Evolutionary conservation across 2,329 filamentous ascomycete species (phyloP).

Genomic region (Metarhizium anisopliae): DNA sequence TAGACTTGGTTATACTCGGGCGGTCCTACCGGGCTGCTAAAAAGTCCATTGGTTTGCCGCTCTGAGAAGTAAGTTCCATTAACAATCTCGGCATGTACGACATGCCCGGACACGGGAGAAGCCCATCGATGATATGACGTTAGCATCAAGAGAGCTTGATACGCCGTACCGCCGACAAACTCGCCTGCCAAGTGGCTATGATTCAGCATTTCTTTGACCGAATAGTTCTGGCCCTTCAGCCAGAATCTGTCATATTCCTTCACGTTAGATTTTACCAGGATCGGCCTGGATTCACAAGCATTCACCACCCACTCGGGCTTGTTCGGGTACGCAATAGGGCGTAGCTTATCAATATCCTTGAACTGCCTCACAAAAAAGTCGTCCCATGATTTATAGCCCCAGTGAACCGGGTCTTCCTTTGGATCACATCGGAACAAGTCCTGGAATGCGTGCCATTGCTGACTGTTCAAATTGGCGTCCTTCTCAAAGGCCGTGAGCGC

Average conservation of each 20-base stretch:
- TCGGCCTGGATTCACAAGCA: slow-evolving; percentile 49
- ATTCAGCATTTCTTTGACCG: slow-evolving; percentile 48
- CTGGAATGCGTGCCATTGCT: slow-evolving; percentile 7
- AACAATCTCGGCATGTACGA: slow-evolving; percentile 43
- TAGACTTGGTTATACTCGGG: slow-evolving; percentile 42
- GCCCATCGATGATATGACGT: slow-evolving; percentile 63
- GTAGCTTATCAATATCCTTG: slow-evolving; percentile 23
- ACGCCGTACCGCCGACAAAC: slow-evolving; percentile 50
- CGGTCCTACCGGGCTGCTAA: slow-evolving; percentile 7
- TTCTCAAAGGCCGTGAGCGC: slow-evolving; percentile 9
- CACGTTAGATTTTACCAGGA: slow-evolving; percentile 35
- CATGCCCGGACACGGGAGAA: slow-evolving; percentile 47
- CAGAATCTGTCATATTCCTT: slow-evolving; percentile 51
- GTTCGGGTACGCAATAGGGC: slow-evolving; percentile 43
- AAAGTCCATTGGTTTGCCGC: slow-evolving; percentile 8
- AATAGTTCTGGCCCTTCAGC: slow-evolving; percentile 58
- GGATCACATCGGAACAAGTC: slow-evolving; percentile 15
- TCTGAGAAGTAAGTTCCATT: slow-evolving; percentile 58
- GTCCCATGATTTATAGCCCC: slow-evolving; percentile 55
- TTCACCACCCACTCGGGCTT: slow-evolving; percentile 34
- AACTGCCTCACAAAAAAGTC: slow-evolving; percentile 52
- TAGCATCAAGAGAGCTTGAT: slow-evolving; percentile 57
- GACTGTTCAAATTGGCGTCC: slow-evolving; percentile 11
- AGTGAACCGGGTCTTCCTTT: slow-evolving; percentile 1
- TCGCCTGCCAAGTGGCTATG: slow-evolving; percentile 35